These are phyloP conservation scores for Neurospora sp. DNA, from an alignment of 495 filamentous ascomycete genomes.

Conservation along the genomic window DNA sequence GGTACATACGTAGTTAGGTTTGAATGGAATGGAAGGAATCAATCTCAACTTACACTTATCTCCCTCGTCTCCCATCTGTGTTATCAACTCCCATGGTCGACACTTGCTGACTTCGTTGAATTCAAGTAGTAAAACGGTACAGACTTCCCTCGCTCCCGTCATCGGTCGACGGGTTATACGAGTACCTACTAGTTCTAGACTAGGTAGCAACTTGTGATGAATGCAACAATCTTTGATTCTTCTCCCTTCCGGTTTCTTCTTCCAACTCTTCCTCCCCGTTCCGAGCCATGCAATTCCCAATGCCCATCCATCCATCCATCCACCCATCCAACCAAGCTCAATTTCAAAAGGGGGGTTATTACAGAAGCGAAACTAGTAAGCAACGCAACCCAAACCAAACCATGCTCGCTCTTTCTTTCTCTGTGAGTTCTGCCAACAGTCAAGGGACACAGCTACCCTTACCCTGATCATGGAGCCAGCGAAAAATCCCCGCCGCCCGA, in stretches of 20 bases:
- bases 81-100: no score
- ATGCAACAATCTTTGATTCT: not conserved
- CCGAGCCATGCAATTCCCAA: not conserved
- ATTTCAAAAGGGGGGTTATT: not conserved
- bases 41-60: not conserved
- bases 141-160: not conserved
- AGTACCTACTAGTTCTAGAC: not conserved
- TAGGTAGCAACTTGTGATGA: not conserved
- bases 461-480: no score
- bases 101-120: no score
- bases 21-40: not conserved
- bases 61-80: not conserved
- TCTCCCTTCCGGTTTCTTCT: not conserved
- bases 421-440: no score
- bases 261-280: not conserved
- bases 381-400: not conserved
- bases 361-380: not conserved
- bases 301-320: not conserved
- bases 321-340: not conserved
- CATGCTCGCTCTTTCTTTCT: not conserved
- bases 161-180: not conserved
- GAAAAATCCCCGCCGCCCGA: not conserved
- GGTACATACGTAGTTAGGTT: not conserved
- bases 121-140: not conserved
- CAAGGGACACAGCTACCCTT: no score